Evolutionary conservation across 768 basidiomycete genomes (phyloP).

Genomic region (Tulasnella sp.): DNA sequence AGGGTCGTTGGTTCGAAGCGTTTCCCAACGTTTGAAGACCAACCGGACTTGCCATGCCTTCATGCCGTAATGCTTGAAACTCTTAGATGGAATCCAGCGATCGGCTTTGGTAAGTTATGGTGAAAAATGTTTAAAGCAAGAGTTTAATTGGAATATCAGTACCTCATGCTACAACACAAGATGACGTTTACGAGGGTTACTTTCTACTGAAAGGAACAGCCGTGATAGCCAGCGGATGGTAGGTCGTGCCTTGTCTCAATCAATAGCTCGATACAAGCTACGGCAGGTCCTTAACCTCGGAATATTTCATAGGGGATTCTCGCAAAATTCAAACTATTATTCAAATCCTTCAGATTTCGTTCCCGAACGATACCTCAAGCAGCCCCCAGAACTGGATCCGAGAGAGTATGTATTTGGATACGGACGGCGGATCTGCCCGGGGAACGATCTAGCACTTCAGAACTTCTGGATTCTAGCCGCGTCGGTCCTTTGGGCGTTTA

Average conservation of each 20-base stretch:
- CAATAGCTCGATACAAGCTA: background rate
- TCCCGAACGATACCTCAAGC: background rate
- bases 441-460: too few relatives aligned
- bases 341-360: background rate
- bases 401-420: background rate
- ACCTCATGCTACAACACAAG: constrained; percentile 1
- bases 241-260: background rate
- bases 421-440: background rate
- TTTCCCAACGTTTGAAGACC: constrained; percentile 39
- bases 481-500: too few relatives aligned
- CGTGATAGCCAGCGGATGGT: constrained; percentile 6
- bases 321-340: background rate
- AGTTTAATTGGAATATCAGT: background rate
- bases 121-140: background rate
- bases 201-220: constrained; percentile 9
- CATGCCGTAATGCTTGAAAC: constrained; percentile 41
- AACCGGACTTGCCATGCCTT: constrained; percentile 38
- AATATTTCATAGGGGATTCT: too few relatives aligned
- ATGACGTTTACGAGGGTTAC: constrained; percentile 25
- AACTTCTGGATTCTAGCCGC: too few relatives aligned
- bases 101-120: constrained; percentile 27
- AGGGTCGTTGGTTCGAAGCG: constrained; percentile 35
- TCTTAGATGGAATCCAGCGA: constrained; percentile 33
- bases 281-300: too few relatives aligned
- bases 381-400: background rate